Evolutionary conservation across 1,139 yeast species (phyloP).

Genomic region (Protomyces arabidopsidicola): DNA sequence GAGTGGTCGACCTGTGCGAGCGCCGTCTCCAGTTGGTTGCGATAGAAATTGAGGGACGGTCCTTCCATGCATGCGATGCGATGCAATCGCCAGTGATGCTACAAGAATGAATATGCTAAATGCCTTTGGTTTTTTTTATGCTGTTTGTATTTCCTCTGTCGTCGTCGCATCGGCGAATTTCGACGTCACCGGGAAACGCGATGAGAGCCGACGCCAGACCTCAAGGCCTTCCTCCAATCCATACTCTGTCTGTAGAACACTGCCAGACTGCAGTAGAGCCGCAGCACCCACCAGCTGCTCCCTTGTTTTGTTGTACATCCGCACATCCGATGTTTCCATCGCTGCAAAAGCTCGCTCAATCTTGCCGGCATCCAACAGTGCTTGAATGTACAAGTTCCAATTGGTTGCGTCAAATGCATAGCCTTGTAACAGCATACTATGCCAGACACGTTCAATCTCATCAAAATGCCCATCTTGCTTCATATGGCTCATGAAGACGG

Average conservation of each 20-base stretch:
- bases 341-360: constrained; percentile 5
- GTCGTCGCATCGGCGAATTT: background rate
- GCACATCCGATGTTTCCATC: background rate
- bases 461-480: background rate
- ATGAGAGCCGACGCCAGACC: background rate
- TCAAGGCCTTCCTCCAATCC: background rate
- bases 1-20: constrained; percentile 2
- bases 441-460: constrained; percentile 18
- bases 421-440: constrained; percentile 11
- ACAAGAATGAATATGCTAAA: background rate
- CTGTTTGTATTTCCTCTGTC: no score
- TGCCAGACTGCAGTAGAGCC: background rate
- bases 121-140: background rate
- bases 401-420: constrained; percentile 16
- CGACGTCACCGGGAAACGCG: background rate
- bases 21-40: background rate
- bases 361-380: constrained; percentile 5
- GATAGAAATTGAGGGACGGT: constrained; percentile 2
- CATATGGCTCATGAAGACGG: constrained; percentile 7
- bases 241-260: background rate
- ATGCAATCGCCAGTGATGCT: background rate
- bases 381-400: constrained; percentile 19
- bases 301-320: background rate
- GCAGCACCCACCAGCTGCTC: background rate
- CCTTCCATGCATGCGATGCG: background rate